Percentiles rank a stretch among this genome's conserved stretches.
These are phyloP conservation scores for Lycium barbarum DNA, from an alignment of 257 asterid genomes.

Conservation along the genomic window DNA sequence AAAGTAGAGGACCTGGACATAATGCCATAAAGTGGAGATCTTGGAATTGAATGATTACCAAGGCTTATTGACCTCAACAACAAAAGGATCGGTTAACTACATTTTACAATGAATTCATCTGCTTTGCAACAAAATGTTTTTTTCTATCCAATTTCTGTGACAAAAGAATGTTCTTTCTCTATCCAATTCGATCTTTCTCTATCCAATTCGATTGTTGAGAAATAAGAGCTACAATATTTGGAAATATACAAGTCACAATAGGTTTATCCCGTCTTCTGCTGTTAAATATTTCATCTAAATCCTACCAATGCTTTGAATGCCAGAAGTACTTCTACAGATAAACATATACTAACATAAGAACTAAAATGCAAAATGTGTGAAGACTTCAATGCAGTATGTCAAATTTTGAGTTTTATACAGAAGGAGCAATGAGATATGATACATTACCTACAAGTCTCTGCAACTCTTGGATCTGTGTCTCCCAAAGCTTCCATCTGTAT, in stretches of 20 bases:
- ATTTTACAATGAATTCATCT: background rate
- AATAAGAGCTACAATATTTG: background rate
- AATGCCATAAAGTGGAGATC: background rate
- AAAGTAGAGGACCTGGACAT: background rate
- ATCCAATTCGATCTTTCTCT: background rate
- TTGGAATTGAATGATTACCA: background rate
- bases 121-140: background rate
- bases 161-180: background rate
- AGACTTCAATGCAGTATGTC: background rate
- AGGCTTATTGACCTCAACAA: background rate
- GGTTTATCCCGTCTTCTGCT: background rate
- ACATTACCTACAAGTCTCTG: slow-evolving; percentile 88
- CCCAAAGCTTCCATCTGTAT: slow-evolving; percentile 96
- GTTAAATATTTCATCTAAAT: no score
- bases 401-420: background rate
- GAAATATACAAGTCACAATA: background rate
- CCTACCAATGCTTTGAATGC: background rate
- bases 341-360: background rate
- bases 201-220: background rate
- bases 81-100: background rate
- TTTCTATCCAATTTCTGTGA: background rate
- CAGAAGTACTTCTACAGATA: background rate
- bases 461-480: slow-evolving; percentile 92
- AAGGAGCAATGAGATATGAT: background rate
- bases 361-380: background rate